A percentile compares a stretch with the other conserved stretches of the same genome.
Evolutionary conservation across 1,284 basidiomycete species (phyloP).

Genomic region (Ganoderma resinaceum): DNA sequence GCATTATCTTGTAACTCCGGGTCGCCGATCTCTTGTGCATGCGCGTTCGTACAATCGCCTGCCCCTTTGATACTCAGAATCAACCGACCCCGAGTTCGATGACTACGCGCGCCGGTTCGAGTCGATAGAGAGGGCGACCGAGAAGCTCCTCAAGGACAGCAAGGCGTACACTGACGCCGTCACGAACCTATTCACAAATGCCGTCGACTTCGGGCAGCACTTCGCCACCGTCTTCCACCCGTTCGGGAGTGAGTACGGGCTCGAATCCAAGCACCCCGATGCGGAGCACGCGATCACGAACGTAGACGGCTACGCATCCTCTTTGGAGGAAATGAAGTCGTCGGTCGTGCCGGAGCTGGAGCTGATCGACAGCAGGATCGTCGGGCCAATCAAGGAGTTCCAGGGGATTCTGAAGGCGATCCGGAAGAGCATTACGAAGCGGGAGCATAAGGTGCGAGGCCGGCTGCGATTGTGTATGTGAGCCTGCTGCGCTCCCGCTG

Average conservation of each 20-base stretch:
- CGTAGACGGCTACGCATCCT: slow-evolving; percentile 72
- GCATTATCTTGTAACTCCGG: slow-evolving; percentile 15
- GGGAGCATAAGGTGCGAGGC: slow-evolving; percentile 87
- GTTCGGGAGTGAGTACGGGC: slow-evolving; percentile 82
- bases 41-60: not conserved
- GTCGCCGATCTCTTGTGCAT: slow-evolving; percentile 11
- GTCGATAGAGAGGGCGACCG: slow-evolving; percentile 80
- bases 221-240: slow-evolving; percentile 85
- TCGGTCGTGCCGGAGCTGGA: slow-evolving; percentile 93
- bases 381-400: slow-evolving; percentile 90
- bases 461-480: not conserved
- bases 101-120: slow-evolving; percentile 83
- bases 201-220: slow-evolving; percentile 79
- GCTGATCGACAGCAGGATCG: slow-evolving; percentile 89
- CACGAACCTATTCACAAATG: slow-evolving; percentile 82
- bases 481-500: not conserved
- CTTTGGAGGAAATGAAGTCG: slow-evolving; percentile 85
- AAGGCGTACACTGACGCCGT: slow-evolving; percentile 89
- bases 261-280: slow-evolving; percentile 82
- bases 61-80: slow-evolving; percentile 57
- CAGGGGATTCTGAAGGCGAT: slow-evolving; percentile 88
- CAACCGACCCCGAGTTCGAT: slow-evolving; percentile 87
- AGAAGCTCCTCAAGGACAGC: slow-evolving; percentile 93
- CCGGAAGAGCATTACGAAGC: slow-evolving; percentile 94
- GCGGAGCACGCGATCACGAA: slow-evolving; percentile 82